phyloP scores from a whole-genome alignment of 192 early-diverging fungal genomes.

The Podila horticola region DNA sequence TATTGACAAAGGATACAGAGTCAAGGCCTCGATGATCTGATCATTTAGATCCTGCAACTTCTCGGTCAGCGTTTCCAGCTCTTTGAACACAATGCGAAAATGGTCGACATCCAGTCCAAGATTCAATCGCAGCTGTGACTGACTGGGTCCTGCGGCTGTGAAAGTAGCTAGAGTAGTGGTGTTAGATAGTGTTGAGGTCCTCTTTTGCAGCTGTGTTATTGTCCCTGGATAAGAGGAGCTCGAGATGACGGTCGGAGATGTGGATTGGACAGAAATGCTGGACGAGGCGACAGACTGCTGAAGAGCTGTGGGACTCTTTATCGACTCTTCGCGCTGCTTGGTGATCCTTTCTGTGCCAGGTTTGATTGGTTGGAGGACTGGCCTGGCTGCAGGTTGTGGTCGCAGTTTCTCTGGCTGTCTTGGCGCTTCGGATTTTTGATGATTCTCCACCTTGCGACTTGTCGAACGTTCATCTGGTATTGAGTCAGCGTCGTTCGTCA shows the following conservation, averaged over 20 bases:
- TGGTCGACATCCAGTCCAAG: slow-evolving; percentile 13
- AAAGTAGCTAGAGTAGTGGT: neutral
- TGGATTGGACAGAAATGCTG: neutral
- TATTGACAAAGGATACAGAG: neutral
- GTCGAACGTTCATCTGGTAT: no score
- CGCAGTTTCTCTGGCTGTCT: no score
- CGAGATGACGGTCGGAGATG: neutral
- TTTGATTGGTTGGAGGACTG: no score
- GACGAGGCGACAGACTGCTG: neutral
- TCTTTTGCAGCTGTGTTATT: neutral
- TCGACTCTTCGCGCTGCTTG: neutral
- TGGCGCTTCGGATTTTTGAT: no score
- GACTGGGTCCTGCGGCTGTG: neutral
- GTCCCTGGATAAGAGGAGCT: neutral
- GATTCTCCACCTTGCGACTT: no score
- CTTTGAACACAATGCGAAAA: slow-evolving; percentile 16
- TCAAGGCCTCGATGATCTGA: slow-evolving; percentile 29
- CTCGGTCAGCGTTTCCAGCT: slow-evolving; percentile 16
- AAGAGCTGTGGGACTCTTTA: neutral
- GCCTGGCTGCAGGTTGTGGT: no score
- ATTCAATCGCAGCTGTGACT: neutral
- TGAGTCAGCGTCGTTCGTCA: no score
- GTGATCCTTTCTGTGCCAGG: neutral
- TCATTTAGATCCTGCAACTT: slow-evolving; percentile 28
- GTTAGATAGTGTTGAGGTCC: neutral